Evolutionary conservation across 139 green algal genomes (phyloP), one percentile per base, ranked within the genome.

Genomic region (Limnomonas spitsbergensis): DNA sequence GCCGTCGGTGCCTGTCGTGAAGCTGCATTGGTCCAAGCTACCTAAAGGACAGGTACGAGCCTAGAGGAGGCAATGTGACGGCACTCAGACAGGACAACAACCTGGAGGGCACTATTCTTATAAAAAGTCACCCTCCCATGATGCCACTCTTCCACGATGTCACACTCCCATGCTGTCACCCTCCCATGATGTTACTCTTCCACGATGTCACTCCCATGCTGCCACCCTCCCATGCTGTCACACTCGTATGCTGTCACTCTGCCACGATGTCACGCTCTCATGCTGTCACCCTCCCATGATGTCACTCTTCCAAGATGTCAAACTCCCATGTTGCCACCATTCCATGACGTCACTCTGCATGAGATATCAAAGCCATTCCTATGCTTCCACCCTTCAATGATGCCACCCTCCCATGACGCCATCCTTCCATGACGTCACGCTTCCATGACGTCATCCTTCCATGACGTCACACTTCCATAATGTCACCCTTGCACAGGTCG

Each of bases 11-110:
- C 81, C 79, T 0, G 83, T 76, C 0, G 75, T 81, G 27, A 87
- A 89, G 81, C 71, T 90, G 7, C 79, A 84, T 69, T 87, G 84
- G 83, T 61, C 66, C 1, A 90, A 90, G 68, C 2, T 90, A 32
- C 76, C 79, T 20, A 37, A 42, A 2, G 66, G 73, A 37, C 67
- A 78, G 67, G 67, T 47, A 24, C 34, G 67, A 29, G 47, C 47
- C n/a, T n/a, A n/a, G n/a, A n/a, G n/a, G n/a, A n/a, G n/a, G n/a
- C n/a, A n/a, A n/a, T n/a, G n/a, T n/a, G n/a, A n/a, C n/a, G n/a
- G n/a, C n/a, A n/a, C n/a, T n/a, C n/a, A n/a, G n/a, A n/a, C n/a
- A n/a, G n/a, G n/a, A n/a, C n/a, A n/a, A n/a, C n/a, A n/a, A n/a
- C n/a, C 42, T 9, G 6, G 7, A 54, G 42, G 9, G 42, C 9